A percentile compares a stretch with the other conserved stretches of the same genome.
These are phyloP conservation scores for Lavandula angustifolia DNA, from an alignment of 257 asterid species.

Conservation along the genomic window DNA sequence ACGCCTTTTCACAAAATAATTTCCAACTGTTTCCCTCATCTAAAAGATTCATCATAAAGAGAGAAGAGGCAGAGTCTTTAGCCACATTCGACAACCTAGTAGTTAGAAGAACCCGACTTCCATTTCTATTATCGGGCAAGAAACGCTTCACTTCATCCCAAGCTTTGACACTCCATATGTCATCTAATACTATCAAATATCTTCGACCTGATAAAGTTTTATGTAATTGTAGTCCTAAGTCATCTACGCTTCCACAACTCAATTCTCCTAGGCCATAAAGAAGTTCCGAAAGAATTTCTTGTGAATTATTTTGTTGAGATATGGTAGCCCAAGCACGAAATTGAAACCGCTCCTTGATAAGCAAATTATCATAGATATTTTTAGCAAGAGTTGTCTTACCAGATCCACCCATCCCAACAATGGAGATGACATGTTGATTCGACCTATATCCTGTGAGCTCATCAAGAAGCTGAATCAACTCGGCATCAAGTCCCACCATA, in stretches of 20 bases:
- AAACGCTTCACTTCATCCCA: not conserved
- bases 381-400: not conserved
- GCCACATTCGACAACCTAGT: slow-evolving; percentile 6
- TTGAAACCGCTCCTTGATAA: not conserved
- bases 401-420: not conserved
- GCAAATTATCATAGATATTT: not conserved
- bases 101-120: not conserved
- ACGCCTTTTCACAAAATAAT: not conserved
- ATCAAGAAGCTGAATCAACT: not conserved
- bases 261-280: too few species aligned
- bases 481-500: not conserved
- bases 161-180: not conserved
- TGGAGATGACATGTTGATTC: not conserved
- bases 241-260: too few species aligned
- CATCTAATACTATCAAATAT: not conserved
- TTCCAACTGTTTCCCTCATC: slow-evolving; percentile 13
- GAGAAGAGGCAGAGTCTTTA: not conserved
- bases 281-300: not conserved
- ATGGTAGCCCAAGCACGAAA: slow-evolving; percentile 7
- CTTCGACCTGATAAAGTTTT: slow-evolving; percentile 3
- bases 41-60: not conserved
- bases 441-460: not conserved
- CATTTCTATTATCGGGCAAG: not conserved
- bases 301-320: not conserved
- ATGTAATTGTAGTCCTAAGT: not conserved